Conservation (phyloP, 2,329 filamentous ascomycete species). For the Ascocoryne sarcoides region DNA sequence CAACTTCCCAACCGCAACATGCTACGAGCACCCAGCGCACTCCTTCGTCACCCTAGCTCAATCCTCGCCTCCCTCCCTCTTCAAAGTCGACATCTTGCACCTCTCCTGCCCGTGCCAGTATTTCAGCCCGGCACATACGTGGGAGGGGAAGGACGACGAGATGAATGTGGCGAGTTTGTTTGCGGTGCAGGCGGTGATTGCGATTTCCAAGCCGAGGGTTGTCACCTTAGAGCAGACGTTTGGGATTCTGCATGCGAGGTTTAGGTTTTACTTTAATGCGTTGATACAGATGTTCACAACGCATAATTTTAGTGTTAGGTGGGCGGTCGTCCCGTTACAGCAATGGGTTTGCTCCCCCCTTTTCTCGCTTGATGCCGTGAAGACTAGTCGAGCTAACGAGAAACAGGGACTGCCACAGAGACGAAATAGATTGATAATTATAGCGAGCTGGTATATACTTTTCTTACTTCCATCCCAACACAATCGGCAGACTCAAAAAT, state of each 20-base stretch:
- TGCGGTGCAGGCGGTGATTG: constrained; percentile 45
- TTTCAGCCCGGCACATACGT: constrained; percentile 65
- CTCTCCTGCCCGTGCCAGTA: constrained; percentile 71
- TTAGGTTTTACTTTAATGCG: constrained; percentile 46
- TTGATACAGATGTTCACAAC: constrained; percentile 57
- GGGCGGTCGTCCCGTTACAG: constrained; percentile 48
- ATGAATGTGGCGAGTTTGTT: constrained; percentile 55
- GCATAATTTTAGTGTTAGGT: constrained; percentile 60
- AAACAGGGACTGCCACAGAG: constrained; percentile 21
- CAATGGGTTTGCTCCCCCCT: constrained; percentile 35
- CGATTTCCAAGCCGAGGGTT: constrained; percentile 52
- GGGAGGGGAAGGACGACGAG: constrained; percentile 49
- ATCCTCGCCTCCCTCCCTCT: constrained; percentile 8
- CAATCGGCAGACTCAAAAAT: too few species aligned
- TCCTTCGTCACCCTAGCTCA: constrained; percentile 36
- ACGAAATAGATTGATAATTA: constrained; percentile 41
- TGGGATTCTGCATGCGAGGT: constrained; percentile 47
- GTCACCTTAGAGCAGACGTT: constrained; percentile 74
- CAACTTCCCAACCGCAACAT: constrained; percentile 29
- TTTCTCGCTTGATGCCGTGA: background rate
- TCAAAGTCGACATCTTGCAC: constrained; percentile 59
- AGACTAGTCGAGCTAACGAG: background rate
- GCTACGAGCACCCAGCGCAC: constrained; percentile 40
- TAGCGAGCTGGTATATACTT: constrained; percentile 36
- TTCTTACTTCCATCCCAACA: background rate